Conservation (phyloP, 1,284 basidiomycete species). For the Xanthoconium separans region DNA sequence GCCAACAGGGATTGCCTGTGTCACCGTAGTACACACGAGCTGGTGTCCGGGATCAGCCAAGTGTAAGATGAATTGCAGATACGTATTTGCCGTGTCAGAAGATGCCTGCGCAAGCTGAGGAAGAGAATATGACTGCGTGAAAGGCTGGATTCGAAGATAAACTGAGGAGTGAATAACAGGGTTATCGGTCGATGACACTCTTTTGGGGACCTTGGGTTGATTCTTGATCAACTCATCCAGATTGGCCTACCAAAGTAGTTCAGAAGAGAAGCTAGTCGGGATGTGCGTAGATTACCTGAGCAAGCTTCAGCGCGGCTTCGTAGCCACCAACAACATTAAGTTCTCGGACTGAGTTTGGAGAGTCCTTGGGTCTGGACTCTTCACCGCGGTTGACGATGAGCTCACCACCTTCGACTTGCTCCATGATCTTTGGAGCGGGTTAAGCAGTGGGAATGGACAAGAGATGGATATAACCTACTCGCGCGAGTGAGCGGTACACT, state of each 20-base stretch:
- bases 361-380: slow-evolving; percentile 66
- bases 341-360: slow-evolving; percentile 53
- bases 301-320: slow-evolving; percentile 78
- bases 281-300: slow-evolving; percentile 51
- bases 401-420: slow-evolving; percentile 93
- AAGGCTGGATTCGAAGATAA: slow-evolving; percentile 92
- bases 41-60: slow-evolving; percentile 82
- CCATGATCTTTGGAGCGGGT: slow-evolving; percentile 63
- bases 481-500: slow-evolving; percentile 83
- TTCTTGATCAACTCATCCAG: slow-evolving; percentile 75
- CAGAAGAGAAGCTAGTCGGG: background rate
- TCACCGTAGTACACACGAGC: slow-evolving; percentile 72
- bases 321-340: slow-evolving; percentile 84
- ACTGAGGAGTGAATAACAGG: slow-evolving; percentile 90
- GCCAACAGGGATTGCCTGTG: slow-evolving; percentile 74
- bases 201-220: slow-evolving; percentile 42
- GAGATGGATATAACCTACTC: slow-evolving; percentile 48
- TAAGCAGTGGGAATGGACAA: slow-evolving; percentile 4
- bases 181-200: slow-evolving; percentile 48
- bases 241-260: slow-evolving; percentile 56
- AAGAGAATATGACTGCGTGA: slow-evolving; percentile 59
- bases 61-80: slow-evolving; percentile 84
- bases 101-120: slow-evolving; percentile 28
- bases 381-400: slow-evolving; percentile 85
- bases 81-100: slow-evolving; percentile 37